Base-by-base conservation (phyloP, 106 monocot genomes). In the Dendrobium officinale region DNA sequence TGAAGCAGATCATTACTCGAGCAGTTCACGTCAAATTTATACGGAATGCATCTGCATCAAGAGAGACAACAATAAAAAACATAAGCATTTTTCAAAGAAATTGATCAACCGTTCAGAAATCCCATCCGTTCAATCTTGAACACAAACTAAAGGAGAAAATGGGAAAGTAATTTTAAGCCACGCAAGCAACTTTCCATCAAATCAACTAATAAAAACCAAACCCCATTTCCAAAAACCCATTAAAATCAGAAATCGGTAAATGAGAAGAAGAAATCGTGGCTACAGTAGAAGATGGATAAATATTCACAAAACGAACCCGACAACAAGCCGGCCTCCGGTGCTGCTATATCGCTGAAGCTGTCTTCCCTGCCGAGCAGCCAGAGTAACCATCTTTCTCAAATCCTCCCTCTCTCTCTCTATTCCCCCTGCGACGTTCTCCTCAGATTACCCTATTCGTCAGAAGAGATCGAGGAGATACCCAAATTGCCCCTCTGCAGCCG, bases 21-120 rank as follows among this genome's bases (percentile, higher is more conserved):
- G 33, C 70, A 67, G 7, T 85, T 78, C 9, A 42, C 10, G 37
- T 80, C 86, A 68, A 86, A 77, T 79, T 85, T 93, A 73, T 93
- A 93, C 6, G 93, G 93, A 83, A 93, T 93, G 82, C 93, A 93
- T 48, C 93, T 90, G 82, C 22, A 47, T 0, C 22, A 37, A 37
- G 37, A 76, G 48, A 76, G n/a, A 76, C 11, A 49, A 7, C 20
- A 43, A 74, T 74, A 43, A 74, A 74, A 37, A 42, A 74, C 18
- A 42, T 15, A 20, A 43, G 4, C 27, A 74, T 42, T 42, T 42
- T 44, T 18, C 19, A 74, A 74, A 74, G n/a, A 74, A 72, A 37
- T 4, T 37, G 37, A 72, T 72, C 10, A 9, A 22, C n/a, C 6
- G 22, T 20, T 7, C 8, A 61, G 20, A 61, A 22, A 61, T n/a